A percentile compares a stretch with the other conserved stretches of the same genome.
Conservation (phyloP, 2,329 filamentous ascomycete genomes). For the Sphaerulina musiva region DNA sequence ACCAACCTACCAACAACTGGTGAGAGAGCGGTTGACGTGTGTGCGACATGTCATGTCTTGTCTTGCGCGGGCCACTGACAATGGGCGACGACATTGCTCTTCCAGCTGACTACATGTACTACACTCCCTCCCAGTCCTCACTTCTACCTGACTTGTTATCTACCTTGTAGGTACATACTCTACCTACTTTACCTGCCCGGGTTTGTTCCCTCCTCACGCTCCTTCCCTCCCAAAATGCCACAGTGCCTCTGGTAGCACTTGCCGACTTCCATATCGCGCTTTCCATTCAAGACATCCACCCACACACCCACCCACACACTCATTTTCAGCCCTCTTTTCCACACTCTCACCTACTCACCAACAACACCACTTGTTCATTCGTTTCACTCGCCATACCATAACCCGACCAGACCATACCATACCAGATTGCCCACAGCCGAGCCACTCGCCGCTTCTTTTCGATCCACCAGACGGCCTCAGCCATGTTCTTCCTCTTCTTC, state of each 20-base stretch:
- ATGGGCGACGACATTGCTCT: neutral
- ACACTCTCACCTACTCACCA: neutral
- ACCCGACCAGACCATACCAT: too few species aligned
- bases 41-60: neutral
- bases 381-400: too few species aligned
- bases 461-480: too few species aligned
- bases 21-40: neutral
- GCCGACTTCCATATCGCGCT: neutral
- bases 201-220: too few species aligned
- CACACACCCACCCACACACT: neutral
- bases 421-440: too few species aligned
- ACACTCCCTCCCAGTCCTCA: neutral
- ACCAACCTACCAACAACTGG: neutral
- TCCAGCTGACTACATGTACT: neutral
- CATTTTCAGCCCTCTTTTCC: neutral
- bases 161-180: too few species aligned
- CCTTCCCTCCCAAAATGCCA: too few species aligned
- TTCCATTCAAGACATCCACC: neutral
- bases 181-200: too few species aligned
- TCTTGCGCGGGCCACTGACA: neutral
- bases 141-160: too few species aligned
- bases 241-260: neutral
- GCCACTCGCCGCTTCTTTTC: too few species aligned
- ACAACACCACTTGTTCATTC: too few species aligned
- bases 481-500: neutral